phyloP scores from a whole-genome alignment of 371 early-diverging fungal species.

The Thermomucor indicae-seudaticae region DNA sequence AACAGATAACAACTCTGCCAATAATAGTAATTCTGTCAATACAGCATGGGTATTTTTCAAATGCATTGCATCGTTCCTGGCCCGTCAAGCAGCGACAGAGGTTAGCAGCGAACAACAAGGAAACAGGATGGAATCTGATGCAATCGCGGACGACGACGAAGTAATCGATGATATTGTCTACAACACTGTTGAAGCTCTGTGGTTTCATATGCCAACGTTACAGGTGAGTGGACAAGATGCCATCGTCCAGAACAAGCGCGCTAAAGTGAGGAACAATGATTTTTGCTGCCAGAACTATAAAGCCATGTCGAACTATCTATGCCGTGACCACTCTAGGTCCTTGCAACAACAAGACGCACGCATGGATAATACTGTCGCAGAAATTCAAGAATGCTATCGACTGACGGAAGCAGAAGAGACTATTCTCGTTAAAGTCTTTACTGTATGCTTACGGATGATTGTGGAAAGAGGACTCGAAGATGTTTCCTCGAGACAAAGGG shows the following conservation, averaged over 20 bases:
- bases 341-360: constrained; percentile 12
- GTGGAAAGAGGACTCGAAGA: constrained; percentile 28
- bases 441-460: constrained; percentile 36
- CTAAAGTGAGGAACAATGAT: no score
- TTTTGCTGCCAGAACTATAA: constrained; percentile 60
- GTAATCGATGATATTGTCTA: constrained; percentile 32
- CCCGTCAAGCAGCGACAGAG: constrained; percentile 28
- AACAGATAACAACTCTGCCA: constrained; percentile 1
- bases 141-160: constrained; percentile 12
- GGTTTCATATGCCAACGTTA: constrained; percentile 40
- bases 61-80: constrained; percentile 51
- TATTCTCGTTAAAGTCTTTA: constrained; percentile 51
- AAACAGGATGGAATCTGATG: constrained; percentile 4
- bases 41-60: constrained; percentile 57
- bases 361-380: constrained; percentile 12
- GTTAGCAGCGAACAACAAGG: constrained; percentile 14
- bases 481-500: constrained; percentile 9
- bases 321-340: constrained; percentile 50
- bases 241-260: no score
- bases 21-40: background rate
- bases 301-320: constrained; percentile 53
- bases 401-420: constrained; percentile 64
- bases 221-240: constrained; percentile 4
- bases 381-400: constrained; percentile 43
- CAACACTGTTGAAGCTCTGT: constrained; percentile 54